These are phyloP conservation scores for Entomortierella beljakovae DNA, from an alignment of 192 early-diverging fungal genomes.

Conservation along the genomic window DNA sequence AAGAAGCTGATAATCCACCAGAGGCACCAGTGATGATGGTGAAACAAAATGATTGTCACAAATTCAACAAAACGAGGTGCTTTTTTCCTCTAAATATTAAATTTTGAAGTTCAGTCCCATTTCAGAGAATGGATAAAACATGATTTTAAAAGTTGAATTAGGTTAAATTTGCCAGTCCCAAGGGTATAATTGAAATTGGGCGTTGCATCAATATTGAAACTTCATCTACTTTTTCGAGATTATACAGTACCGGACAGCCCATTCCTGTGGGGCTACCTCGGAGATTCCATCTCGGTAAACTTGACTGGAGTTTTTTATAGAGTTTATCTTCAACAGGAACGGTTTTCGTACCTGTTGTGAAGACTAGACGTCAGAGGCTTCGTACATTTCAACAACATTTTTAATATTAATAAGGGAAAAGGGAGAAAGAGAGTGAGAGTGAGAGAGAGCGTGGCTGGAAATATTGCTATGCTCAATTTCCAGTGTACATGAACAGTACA, in stretches of 20 bases:
- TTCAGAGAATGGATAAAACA: neutral
- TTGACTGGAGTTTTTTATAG: conserved; percentile 29
- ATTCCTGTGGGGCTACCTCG: conserved; percentile 14
- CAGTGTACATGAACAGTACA: no score
- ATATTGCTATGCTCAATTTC: no score
- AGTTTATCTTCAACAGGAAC: conserved; percentile 38
- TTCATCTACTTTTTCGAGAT: conserved; percentile 49
- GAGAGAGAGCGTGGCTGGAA: no score
- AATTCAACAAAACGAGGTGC: no score
- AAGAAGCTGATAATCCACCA: no score
- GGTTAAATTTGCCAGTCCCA: conserved; percentile 7
- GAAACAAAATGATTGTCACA: no score
- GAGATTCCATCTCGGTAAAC: conserved; percentile 49
- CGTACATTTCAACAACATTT: conserved; percentile 14
- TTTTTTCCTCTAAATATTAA: no score
- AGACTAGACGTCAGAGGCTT: conserved; percentile 35
- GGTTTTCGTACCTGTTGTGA: conserved; percentile 43
- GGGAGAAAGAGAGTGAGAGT: no score
- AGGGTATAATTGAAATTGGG: neutral
- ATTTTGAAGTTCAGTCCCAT: no score
- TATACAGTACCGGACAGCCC: conserved; percentile 31
- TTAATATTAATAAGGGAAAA: neutral
- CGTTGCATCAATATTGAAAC: neutral
- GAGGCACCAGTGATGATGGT: no score
- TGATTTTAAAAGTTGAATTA: no score